A percentile compares a stretch with the other conserved stretches of the same genome.
These are phyloP conservation scores for Globisporangium paroecandrum DNA, from an alignment of 352 stramenopile genomes.

Conservation along the genomic window DNA sequence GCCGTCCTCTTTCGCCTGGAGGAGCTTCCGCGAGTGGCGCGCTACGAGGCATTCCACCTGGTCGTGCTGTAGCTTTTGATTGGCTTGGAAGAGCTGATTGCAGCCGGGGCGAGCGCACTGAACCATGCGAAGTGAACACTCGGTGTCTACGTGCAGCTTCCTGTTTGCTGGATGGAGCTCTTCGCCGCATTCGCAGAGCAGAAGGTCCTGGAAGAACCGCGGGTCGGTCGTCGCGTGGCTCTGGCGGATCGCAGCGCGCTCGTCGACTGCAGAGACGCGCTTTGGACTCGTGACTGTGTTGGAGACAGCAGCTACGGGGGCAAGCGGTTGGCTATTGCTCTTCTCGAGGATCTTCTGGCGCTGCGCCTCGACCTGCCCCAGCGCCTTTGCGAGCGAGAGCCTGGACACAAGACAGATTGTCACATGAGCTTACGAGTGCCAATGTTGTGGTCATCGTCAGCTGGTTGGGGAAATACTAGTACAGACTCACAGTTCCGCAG, in stretches of 20 bases:
- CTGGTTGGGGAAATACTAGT: constrained; percentile 20
- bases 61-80: constrained; percentile 35
- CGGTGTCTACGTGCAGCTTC: constrained; percentile 30
- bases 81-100: constrained; percentile 27
- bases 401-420: constrained; percentile 13
- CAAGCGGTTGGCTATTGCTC: constrained; percentile 21
- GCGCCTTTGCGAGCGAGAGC: constrained; percentile 30
- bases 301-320: constrained; percentile 11
- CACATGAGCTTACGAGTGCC: background rate
- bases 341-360: constrained; percentile 30
- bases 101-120: constrained; percentile 47
- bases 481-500: constrained; percentile 15
- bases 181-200: constrained; percentile 50
- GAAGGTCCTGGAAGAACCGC: constrained; percentile 24
- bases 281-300: background rate
- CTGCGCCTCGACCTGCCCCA: constrained; percentile 38
- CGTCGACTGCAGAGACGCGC: constrained; percentile 1
- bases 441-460: background rate
- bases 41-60: constrained; percentile 29
- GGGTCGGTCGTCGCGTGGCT: constrained; percentile 5
- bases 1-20: constrained; percentile 36
- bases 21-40: constrained; percentile 34
- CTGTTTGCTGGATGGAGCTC: constrained; percentile 38
- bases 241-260: constrained; percentile 4
- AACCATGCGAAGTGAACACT: constrained; percentile 41